Base-by-base conservation (phyloP, 768 basidiomycete genomes). In the button mushroom (Agaricus bisporus) region DNA sequence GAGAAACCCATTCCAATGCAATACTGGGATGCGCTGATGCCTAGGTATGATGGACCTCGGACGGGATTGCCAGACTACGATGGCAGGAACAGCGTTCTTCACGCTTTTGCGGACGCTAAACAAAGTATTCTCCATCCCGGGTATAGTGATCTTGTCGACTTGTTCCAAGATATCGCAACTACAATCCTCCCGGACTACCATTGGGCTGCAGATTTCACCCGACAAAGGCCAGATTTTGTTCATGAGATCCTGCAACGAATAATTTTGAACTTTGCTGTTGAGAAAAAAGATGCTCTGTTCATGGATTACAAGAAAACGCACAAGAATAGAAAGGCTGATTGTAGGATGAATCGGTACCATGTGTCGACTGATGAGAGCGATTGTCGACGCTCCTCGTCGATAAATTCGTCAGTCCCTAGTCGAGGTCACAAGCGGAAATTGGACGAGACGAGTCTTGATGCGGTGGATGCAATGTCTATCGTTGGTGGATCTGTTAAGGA, bases 261-360 rank as follows among this genome's bases (percentile, higher is more conserved):
- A n/a, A 48, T 58, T 20, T 35, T 58, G 28, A 49, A 55, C 25
- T 58, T 58, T 22, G n/a, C 55, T 32, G 20, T 56, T 26, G 35
- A 45, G 6, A 51, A 58, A 22, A 9, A 38, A 17, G 41, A 56
- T n/a, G 44, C 49, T 38, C 20, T 3, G 3, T 58, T 58, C 28
- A 51, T 58, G 9, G 15, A 26, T 26, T 8, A 18, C 6, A 32
- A 36, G 32, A 18, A 32, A 32, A 20, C 28, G 8, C 2, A 32
- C 32, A 32, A 32, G 32, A 7, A 6, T 32, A 32, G 32, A 32
- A 6, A 11, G 11, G 32, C 8, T 22, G 22, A 1, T 22, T 1
- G 22, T 22, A 1, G 4, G 4, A 22, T 4, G 22, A 22, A 1
- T 4, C 22, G 22, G 22, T 22, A 4, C 4, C 22, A 22, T 22